phyloP scores from a whole-genome alignment of 805 yeast genomes.

The Candida namnaoensis region DNA sequence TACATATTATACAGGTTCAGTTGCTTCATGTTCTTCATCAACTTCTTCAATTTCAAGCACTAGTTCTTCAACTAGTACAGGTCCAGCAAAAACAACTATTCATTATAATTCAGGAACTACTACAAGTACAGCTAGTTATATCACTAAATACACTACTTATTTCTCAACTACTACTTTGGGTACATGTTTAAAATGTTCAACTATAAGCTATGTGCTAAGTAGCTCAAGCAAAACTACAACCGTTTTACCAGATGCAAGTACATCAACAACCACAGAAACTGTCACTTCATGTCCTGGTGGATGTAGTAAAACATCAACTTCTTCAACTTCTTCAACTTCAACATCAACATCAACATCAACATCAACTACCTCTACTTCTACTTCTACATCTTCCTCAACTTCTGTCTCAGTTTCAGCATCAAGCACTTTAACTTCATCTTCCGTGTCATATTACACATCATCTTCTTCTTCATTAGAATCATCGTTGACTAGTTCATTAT shows the following conservation, averaged over 20 bases:
- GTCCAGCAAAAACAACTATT: neutral
- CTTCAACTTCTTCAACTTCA: neutral
- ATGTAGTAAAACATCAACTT: neutral
- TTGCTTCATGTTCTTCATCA: neutral
- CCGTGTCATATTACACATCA: constrained; percentile 3
- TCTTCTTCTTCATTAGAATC: no score
- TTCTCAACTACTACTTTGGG: neutral
- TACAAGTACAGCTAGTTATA: no score
- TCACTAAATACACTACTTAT: neutral
- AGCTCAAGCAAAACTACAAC: no score
- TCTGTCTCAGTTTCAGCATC: constrained; percentile 6
- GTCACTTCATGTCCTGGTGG: neutral
- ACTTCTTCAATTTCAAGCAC: neutral
- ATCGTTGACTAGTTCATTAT: no score
- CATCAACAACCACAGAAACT: neutral
- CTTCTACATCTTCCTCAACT: constrained; percentile 1
- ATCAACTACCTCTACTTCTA: constrained; percentile 10
- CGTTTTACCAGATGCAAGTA: no score
- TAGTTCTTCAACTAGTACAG: no score
- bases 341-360: constrained; percentile 5
- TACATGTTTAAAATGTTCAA: neutral
- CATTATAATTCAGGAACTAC: neutral
- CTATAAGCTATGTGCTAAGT: neutral
- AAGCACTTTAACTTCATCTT: constrained; percentile 8
- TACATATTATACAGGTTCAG: no score